Evolutionary conservation across 225 moss, liverwort and hornwort species (phyloP).

Genomic region (Polytrichum formosum): DNA sequence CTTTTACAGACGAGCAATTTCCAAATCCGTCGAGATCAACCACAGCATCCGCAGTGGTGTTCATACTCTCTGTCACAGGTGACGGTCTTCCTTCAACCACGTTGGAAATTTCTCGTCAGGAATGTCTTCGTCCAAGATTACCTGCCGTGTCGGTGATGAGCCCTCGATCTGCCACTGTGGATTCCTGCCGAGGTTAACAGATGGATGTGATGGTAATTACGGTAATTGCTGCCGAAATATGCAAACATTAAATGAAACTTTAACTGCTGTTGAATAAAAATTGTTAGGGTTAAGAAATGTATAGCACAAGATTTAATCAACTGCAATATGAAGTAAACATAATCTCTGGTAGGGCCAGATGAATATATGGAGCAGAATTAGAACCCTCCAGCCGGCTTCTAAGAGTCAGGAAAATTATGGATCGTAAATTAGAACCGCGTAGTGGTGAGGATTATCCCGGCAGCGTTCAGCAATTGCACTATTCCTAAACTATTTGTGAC

Average conservation of each 20-base stretch:
- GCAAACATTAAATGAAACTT: neutral
- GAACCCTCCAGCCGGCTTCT: no score
- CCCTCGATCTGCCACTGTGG: neutral
- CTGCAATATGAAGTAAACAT: no score
- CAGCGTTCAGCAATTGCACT: no score
- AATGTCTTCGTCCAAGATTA: constrained; percentile 5
- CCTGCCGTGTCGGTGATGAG: constrained; percentile 1
- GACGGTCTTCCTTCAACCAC: constrained; percentile 32
- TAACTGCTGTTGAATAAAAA: no score
- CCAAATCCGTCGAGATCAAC: constrained; percentile 62
- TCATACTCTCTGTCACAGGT: constrained; percentile 19
- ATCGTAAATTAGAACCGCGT: no score
- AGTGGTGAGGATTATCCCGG: no score
- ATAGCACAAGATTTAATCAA: no score
- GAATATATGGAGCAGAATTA: no score
- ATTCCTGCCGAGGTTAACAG: neutral
- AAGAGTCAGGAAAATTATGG: no score
- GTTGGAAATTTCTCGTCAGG: constrained; percentile 6
- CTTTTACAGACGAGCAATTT: constrained; percentile 39
- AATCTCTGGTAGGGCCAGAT: no score
- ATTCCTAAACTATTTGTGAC: no score
- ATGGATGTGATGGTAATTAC: neutral
- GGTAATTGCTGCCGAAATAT: neutral
- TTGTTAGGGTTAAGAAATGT: no score
- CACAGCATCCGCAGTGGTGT: constrained; percentile 20